Percentiles rank a stretch among this genome's conserved stretches.
Conservation (phyloP, 192 early-diverging fungal species). For the Coemansia sp. region DNA sequence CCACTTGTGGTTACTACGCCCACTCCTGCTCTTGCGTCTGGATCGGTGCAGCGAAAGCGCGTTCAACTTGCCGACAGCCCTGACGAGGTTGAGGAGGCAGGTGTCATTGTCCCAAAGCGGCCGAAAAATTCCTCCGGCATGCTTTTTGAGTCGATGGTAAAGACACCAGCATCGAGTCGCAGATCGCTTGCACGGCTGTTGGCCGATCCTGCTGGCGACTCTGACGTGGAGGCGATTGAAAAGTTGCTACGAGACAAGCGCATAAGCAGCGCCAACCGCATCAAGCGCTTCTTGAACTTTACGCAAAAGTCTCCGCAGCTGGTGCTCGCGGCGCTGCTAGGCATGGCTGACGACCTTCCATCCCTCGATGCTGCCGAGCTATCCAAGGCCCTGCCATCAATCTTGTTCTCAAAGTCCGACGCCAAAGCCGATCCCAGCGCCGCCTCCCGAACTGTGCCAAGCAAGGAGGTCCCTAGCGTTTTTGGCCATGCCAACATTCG, state of each 20-base stretch:
- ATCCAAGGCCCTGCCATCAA: neutral
- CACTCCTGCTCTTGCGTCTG: neutral
- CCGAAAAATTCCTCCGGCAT: neutral
- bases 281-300: slow-evolving; percentile 20
- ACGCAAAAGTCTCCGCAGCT: slow-evolving; percentile 20
- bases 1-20: neutral
- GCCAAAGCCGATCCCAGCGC: neutral
- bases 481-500: neutral
- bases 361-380: slow-evolving; percentile 13
- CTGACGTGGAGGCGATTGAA: slow-evolving; percentile 21
- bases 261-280: slow-evolving; percentile 27
- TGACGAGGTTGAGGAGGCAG: neutral
- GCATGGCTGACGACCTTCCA: slow-evolving; percentile 15
- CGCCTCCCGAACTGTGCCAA: neutral
- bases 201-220: neutral
- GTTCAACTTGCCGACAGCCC: neutral
- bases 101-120: slow-evolving; percentile 9
- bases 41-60: neutral
- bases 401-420: neutral
- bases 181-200: slow-evolving; percentile 4
- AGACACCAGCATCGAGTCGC: neutral
- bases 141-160: neutral
- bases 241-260: slow-evolving; percentile 26
- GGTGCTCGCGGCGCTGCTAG: slow-evolving; percentile 14
- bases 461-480: neutral